These are phyloP conservation scores for Eimeria falciformis DNA, from an alignment of 169 alveolate genomes.

Conservation along the genomic window DNA sequence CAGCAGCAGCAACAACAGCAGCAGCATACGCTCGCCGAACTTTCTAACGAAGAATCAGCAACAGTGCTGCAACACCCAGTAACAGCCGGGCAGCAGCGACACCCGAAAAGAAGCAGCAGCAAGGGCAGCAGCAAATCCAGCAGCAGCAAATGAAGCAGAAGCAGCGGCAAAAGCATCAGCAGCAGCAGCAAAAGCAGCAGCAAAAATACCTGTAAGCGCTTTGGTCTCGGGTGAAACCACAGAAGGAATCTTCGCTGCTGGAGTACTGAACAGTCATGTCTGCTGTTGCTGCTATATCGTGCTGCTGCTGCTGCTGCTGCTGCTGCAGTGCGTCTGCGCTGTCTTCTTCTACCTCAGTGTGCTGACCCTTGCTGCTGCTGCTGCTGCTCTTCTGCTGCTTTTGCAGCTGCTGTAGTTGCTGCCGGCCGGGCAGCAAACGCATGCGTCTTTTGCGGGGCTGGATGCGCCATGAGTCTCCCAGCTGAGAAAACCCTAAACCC, in stretches of 20 bases:
- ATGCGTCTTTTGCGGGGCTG: slow-evolving; percentile 11
- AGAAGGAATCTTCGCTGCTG: not conserved
- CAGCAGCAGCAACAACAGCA: slow-evolving; percentile 20
- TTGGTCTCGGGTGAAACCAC: not conserved
- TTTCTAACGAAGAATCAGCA: not conserved
- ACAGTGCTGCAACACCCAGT: not conserved
- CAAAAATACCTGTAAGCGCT: not conserved
- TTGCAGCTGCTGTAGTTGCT: not conserved
- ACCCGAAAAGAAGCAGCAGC: not conserved
- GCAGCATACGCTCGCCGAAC: not conserved
- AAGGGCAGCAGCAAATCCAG: not conserved
- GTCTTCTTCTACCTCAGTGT: not conserved
- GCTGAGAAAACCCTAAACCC: not conserved
- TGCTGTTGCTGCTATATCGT: not conserved
- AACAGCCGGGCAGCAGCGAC: slow-evolving; percentile 15
- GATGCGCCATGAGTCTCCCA: not conserved
- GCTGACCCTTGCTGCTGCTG: not conserved
- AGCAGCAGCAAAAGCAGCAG: not conserved
- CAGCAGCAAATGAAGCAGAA: not conserved
- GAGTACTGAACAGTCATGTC: not conserved
- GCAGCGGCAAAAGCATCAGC: not conserved
- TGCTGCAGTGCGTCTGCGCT: too few relatives aligned
- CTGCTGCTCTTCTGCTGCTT: slow-evolving; percentile 43
- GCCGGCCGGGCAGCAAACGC: slow-evolving; percentile 15
- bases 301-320: slow-evolving; percentile 23